Evolutionary conservation across 1,284 basidiomycete genomes (phyloP), one percentile per base, ranked within the genome.

Genomic region (Puccinia sorghi): DNA sequence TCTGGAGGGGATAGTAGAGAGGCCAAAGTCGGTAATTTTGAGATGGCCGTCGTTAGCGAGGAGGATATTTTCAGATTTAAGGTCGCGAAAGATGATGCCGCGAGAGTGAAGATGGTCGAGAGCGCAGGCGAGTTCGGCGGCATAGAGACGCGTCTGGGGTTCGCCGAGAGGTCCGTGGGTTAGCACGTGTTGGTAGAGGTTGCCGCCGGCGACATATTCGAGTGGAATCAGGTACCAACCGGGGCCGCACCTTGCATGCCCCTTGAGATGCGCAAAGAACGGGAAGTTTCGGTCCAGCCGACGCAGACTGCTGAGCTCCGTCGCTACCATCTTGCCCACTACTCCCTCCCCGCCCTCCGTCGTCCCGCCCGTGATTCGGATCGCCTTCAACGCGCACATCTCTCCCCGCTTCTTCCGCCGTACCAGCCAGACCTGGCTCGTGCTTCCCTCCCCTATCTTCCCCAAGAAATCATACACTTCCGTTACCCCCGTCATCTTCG

Each of bases 121-220:
- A 17, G 43, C 72, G 20, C 48, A 46, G 25, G 27, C 72, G 13
- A 79, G 52, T 37, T 79, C 71, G 41, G 70, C 64, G 9, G 52
- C 32, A 41, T 79, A 79, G 41, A 79, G 52, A 20, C n/a, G 32
- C 25, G 27, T 3, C 9, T 56, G 32, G 70, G 39, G n/a, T n/a
- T 83, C 80, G 13, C 80, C 80, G 1, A 83, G 70, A 3, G 72
- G 76, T 15, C 80, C 69, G 72, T 77, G 80, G 7, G 76, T 46
- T 50, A 82, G 81, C 76, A 83, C 81, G 12, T 81, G 72, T 1
- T 75, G 39, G 9, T 80, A 80, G 8, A 83, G 78, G 59, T 82
- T 81, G 22, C 83, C 83, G 37, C 82, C 82, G 50, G 81, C 79
- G 48, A 81, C 81, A 22, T 81, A 81, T 59, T 83, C 82, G 80